Base-by-base conservation (phyloP, 2,329 filamentous ascomycete genomes). In the Ophiostoma sp. region DNA sequence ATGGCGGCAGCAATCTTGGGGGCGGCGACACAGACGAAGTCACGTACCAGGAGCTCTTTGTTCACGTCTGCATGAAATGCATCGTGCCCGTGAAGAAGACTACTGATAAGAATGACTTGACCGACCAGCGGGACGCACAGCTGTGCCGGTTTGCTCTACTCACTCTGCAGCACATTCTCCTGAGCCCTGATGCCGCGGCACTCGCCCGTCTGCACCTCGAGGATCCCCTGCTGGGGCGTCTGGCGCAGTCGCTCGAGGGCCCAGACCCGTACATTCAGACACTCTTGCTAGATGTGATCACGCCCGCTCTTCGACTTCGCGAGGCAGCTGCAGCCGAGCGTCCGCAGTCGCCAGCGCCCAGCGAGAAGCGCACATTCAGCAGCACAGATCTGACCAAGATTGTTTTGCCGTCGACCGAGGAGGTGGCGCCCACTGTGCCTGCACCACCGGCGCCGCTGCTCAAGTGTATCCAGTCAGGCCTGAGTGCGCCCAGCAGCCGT, bases 391-490 rank as follows among this genome's bases (percentile, higher is more conserved):
- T 72, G n/a, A 48, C 71, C 70, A 73, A 70, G 41, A 48, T 39
- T 10, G 57, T 60, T 17, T 11, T 68, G 2, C 7, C 44, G 0
- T n/a, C 69, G 2, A 23, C 67, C 0, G 67, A 73, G 13, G 71
- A 67, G 5, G 62, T 35, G 5, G 15, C 62, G 2, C 35, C 36
- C n/a, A 17, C 33, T 20, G 6, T 33, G 1, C 48, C 57, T 11
- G 57, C 89, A 3, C 91, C 92, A 27, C 88, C 91, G 2, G 81
- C 87, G 20, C 82, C 89, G 48, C 80, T 99, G n/a, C 85, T 95
- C n/a, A 90, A 91, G 73, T 96, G 92, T 76, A 83, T 99, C 15
- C 89, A 93, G 72, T 87, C 89, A 65, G 95, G 93, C 0, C 89
- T 99, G 67, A 88, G 90, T 69, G 91, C 93, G 3, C 78, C 85